These are phyloP conservation scores for Saccharomycopsis microspora DNA, from an alignment of 805 yeast genomes.

Conservation along the genomic window DNA sequence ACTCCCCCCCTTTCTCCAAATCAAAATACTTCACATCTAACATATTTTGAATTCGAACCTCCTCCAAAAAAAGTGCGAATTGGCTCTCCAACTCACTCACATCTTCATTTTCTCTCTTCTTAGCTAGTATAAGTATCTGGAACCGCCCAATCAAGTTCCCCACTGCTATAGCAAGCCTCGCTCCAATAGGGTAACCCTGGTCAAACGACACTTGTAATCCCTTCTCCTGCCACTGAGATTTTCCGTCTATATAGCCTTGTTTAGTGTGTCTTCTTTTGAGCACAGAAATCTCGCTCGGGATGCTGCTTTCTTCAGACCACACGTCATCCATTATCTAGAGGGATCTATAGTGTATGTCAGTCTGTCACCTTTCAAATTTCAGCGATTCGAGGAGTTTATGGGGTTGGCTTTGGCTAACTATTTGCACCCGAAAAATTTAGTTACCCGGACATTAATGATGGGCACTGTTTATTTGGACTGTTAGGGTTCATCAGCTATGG, in stretches of 20 bases:
- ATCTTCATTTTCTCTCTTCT: neutral
- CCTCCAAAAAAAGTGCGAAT: neutral
- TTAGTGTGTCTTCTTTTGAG: constrained; percentile 11
- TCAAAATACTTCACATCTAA: constrained; percentile 7
- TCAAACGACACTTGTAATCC: constrained; percentile 15
- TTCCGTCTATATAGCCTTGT: constrained; percentile 16
- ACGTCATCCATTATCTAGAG: too few relatives aligned
- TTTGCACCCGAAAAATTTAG: too few relatives aligned
- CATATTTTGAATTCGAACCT: constrained; percentile 2
- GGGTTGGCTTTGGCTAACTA: too few relatives aligned
- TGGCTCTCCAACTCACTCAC: neutral
- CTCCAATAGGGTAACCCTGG: constrained; percentile 15
- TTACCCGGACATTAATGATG: too few relatives aligned
- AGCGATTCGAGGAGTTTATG: too few relatives aligned
- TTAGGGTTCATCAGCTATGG: too few relatives aligned
- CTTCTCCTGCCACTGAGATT: constrained; percentile 14
- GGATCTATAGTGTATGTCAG: too few relatives aligned
- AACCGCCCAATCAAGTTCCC: constrained; percentile 8
- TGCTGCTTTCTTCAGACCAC: too few relatives aligned
- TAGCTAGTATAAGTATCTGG: neutral
- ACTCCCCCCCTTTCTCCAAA: neutral
- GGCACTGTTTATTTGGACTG: too few relatives aligned
- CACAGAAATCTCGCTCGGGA: constrained; percentile 1
- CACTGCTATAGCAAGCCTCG: constrained; percentile 6
- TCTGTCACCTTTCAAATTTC: too few relatives aligned